Evolutionary conservation across 2,329 filamentous ascomycete genomes (phyloP).

Genomic region (Stenocarpella maydis): DNA sequence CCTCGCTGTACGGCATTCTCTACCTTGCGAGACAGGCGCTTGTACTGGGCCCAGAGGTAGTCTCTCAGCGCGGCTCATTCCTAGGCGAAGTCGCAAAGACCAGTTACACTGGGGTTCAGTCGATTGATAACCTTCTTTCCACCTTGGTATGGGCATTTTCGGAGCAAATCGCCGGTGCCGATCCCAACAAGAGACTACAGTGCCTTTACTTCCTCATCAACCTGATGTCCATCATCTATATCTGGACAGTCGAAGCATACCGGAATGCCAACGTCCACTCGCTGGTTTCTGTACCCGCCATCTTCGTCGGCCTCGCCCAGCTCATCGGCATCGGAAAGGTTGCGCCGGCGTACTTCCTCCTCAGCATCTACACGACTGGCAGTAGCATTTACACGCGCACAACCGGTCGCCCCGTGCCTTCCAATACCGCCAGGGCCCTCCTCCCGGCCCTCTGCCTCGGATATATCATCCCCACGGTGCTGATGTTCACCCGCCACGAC

Average conservation of each 20-base stretch:
- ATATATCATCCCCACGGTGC: conserved; percentile 34
- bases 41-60: background rate
- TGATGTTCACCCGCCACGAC: conserved; percentile 32
- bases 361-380: conserved; percentile 3
- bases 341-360: conserved; percentile 26
- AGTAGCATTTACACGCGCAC: conserved; percentile 9
- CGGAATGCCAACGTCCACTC: conserved; percentile 29
- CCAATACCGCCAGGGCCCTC: conserved; percentile 22
- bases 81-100: background rate
- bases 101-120: background rate
- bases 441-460: conserved; percentile 30
- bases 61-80: background rate
- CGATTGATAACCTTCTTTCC: background rate
- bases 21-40: background rate
- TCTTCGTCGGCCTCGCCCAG: background rate
- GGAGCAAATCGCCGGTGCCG: background rate
- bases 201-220: conserved; percentile 10
- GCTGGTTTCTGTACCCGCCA: conserved; percentile 4
- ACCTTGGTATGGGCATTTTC: background rate
- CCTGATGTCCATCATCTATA: conserved; percentile 18
- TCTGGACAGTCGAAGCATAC: conserved; percentile 36
- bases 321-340: background rate
- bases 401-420: conserved; percentile 8
- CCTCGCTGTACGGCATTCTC: background rate
- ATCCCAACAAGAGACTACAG: conserved; percentile 16